Conservation (phyloP, 257 asterid species). For the Lantana camara region DNA sequence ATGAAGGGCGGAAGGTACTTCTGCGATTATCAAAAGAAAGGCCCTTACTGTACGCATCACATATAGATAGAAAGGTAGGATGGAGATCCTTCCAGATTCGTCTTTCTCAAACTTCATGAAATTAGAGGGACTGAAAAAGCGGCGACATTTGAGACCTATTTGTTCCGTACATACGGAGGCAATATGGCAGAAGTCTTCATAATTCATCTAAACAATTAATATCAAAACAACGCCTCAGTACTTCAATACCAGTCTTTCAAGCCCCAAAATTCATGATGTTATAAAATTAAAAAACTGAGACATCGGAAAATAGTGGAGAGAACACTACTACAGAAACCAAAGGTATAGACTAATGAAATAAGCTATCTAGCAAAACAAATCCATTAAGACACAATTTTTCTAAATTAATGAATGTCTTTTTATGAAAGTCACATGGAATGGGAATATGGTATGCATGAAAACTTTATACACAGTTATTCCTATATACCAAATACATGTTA, state of each 20-base stretch:
- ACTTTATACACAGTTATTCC: too few species aligned
- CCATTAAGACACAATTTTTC: slow-evolving; percentile 6
- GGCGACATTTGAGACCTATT: slow-evolving; percentile 94
- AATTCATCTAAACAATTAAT: slow-evolving; percentile 75
- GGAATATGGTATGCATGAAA: slow-evolving; percentile 7
- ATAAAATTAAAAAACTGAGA: background rate
- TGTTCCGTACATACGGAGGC: slow-evolving; percentile 98
- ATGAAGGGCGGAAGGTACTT: slow-evolving; percentile 11
- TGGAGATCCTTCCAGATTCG: slow-evolving; percentile 96
- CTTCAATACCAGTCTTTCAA: slow-evolving; percentile 21
- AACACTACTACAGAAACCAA: slow-evolving; percentile 12
- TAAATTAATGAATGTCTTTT: background rate
- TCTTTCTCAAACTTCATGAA: slow-evolving; percentile 99
- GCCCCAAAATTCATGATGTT: slow-evolving; percentile 6
- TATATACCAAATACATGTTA: too few species aligned
- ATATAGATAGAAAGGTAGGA: slow-evolving; percentile 94
- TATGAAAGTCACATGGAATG: background rate
- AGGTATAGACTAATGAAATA: slow-evolving; percentile 14
- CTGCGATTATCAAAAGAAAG: slow-evolving; percentile 16
- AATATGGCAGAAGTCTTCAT: slow-evolving; percentile 99
- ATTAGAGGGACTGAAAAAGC: slow-evolving; percentile 97
- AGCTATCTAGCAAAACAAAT: background rate
- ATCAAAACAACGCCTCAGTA: slow-evolving; percentile 37
- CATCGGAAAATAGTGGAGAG: slow-evolving; percentile 1
- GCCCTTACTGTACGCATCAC: slow-evolving; percentile 95